A percentile compares a stretch with the other conserved stretches of the same genome.
Conservation (phyloP, 108 stramenopile species). For the Schizochytrium sp. region DNA sequence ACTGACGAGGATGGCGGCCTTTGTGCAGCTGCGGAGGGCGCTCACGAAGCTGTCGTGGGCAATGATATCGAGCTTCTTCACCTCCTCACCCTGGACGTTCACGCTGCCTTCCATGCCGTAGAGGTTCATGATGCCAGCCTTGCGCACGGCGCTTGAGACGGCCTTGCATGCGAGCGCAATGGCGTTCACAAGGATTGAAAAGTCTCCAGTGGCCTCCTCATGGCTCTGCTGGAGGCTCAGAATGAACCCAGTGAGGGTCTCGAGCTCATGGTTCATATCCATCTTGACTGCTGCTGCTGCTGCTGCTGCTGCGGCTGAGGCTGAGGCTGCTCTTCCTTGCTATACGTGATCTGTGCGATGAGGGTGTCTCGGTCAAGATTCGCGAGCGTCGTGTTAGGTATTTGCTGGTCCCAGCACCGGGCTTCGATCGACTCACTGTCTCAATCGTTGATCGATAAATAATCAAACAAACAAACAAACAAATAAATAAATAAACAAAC, state of each 20-base stretch:
- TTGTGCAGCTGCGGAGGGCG: conserved; percentile 88
- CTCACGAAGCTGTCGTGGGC: conserved; percentile 99
- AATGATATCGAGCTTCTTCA: conserved; percentile 99
- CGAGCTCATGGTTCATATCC: conserved; percentile 40
- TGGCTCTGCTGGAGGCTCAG: conserved; percentile 48
- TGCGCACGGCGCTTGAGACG: conserved; percentile 84
- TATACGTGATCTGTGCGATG: background rate
- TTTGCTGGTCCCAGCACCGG: no score
- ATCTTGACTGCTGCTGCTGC: background rate
- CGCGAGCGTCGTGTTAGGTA: no score
- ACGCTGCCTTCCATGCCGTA: conserved; percentile 96
- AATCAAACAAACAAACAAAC: background rate
- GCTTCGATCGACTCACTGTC: no score
- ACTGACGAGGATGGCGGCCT: conserved; percentile 93
- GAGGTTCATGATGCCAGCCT: conserved; percentile 76
- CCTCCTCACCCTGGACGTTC: conserved; percentile 97
- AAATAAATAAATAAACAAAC: background rate
- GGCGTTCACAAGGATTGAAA: conserved; percentile 56
- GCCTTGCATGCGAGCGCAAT: conserved; percentile 93
- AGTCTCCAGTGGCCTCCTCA: conserved; percentile 59
- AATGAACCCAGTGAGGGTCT: conserved; percentile 62
- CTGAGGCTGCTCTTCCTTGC: background rate
- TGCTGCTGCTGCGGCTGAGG: background rate
- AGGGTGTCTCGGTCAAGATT: no score
- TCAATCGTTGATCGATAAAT: background rate